Conservation (phyloP, 352 stramenopile genomes). For the Pythium brassicae region DNA sequence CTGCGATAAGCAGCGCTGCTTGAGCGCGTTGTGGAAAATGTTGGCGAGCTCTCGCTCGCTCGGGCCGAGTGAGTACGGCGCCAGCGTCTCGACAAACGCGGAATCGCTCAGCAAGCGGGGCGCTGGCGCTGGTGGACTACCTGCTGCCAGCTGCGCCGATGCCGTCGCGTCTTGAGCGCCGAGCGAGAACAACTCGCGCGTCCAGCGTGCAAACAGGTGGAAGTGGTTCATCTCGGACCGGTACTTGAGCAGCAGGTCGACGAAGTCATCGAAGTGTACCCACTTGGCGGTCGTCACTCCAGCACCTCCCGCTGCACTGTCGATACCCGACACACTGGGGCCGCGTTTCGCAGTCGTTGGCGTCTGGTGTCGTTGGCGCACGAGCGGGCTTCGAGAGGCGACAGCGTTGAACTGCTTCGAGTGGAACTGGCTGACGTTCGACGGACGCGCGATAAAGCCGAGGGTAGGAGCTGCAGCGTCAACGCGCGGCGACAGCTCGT, state of each 20-base stretch:
- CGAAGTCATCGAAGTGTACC: constrained; percentile 55
- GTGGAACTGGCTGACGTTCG: constrained; percentile 66
- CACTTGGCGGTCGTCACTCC: constrained; percentile 9
- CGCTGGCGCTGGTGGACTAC: not conserved
- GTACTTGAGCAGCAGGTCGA: constrained; percentile 59
- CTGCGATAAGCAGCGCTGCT: constrained; percentile 42
- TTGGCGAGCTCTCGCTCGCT: constrained; percentile 52
- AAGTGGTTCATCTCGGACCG: constrained; percentile 61
- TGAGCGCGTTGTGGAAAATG: constrained; percentile 65
- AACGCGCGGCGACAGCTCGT: not conserved
- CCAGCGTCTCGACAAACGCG: constrained; percentile 38
- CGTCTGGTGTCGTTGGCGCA: constrained; percentile 21
- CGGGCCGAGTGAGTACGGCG: constrained; percentile 39
- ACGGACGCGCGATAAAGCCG: constrained; percentile 24
- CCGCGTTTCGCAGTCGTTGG: not conserved
- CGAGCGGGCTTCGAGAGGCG: constrained; percentile 41
- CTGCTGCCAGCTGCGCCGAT: not conserved
- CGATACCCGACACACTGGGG: not conserved
- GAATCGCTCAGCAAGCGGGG: constrained; percentile 36
- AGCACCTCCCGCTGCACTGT: not conserved
- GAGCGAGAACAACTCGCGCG: constrained; percentile 44
- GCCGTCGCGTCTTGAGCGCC: constrained; percentile 6
- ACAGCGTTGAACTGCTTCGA: constrained; percentile 40
- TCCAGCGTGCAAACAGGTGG: constrained; percentile 53
- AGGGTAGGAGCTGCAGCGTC: not conserved